These are phyloP conservation scores for Tolypocladium sp. DNA, from an alignment of 2,329 filamentous ascomycete genomes.

Conservation along the genomic window DNA sequence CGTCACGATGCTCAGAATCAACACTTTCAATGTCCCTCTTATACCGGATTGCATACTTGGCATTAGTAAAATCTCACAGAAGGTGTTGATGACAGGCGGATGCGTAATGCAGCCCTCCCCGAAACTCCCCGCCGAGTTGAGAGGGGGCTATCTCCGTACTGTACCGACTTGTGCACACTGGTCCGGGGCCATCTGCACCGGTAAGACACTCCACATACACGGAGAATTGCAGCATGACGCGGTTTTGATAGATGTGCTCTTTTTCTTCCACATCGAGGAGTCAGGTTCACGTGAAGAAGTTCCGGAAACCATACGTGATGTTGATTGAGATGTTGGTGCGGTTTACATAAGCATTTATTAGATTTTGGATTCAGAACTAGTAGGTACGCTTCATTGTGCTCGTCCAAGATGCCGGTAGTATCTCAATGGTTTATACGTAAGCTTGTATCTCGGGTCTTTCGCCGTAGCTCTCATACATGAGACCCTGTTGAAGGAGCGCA, in stretches of 20 bases:
- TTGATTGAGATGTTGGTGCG: too few species aligned
- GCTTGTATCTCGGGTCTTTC: not conserved
- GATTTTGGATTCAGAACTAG: not conserved
- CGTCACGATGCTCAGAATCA: not conserved
- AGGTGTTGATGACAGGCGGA: not conserved
- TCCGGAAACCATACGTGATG: not conserved
- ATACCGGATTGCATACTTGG: not conserved
- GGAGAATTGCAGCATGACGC: not conserved
- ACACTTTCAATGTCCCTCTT: not conserved
- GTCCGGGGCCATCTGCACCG: not conserved
- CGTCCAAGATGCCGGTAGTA: too few species aligned
- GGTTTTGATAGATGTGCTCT: not conserved
- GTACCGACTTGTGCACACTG: not conserved
- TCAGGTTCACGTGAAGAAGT: not conserved
- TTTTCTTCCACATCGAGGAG: not conserved
- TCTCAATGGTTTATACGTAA: too few species aligned
- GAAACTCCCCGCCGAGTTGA: not conserved
- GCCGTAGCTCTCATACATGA: too few species aligned
- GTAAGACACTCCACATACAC: not conserved
- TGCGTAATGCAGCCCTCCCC: not conserved
- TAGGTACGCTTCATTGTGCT: not conserved
- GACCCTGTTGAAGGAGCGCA: too few species aligned
- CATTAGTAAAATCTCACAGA: not conserved
- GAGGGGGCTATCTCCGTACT: not conserved
- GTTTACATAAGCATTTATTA: not conserved